Conservation (phyloP, 306 rosid genomes). For the Lotus japonicus region DNA sequence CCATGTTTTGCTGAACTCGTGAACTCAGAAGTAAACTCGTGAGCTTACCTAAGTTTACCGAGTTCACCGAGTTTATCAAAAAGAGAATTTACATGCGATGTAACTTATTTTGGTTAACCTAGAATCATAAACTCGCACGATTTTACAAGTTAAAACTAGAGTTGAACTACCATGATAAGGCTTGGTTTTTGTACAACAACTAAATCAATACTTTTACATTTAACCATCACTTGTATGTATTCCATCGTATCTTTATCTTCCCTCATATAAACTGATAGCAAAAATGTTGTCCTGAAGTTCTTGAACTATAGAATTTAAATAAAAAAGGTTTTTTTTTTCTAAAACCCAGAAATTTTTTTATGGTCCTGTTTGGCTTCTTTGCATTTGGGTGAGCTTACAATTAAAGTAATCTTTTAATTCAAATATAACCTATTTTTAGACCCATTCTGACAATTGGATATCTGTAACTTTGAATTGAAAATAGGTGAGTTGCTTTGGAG, state of each 20-base stretch:
- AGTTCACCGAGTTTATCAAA: too few species aligned
- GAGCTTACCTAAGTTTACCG: too few species aligned
- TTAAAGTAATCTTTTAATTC: slow-evolving; percentile 9
- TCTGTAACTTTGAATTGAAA: slow-evolving; percentile 19
- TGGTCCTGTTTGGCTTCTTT: not conserved
- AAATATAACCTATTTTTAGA: slow-evolving; percentile 1
- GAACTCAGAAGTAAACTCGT: too few species aligned
- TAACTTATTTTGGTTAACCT: too few species aligned
- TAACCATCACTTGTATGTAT: not conserved
- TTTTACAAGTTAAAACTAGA: too few species aligned
- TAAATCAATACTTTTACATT: not conserved
- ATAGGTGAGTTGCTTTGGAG: slow-evolving; percentile 95
- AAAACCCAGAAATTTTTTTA: not conserved
- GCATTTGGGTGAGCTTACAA: not conserved
- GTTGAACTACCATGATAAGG: too few species aligned
- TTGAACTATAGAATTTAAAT: not conserved
- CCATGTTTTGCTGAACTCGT: too few species aligned
- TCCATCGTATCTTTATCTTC: not conserved
- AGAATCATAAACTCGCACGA: too few species aligned
- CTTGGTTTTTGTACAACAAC: not conserved
- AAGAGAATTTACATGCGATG: too few species aligned
- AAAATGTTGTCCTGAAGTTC: not conserved
- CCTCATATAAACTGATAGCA: not conserved
- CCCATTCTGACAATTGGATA: not conserved
- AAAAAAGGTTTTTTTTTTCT: not conserved